Evolutionary conservation across 169 alveolate species (phyloP).

Genomic region (Cryptosporidium meleagridis): DNA sequence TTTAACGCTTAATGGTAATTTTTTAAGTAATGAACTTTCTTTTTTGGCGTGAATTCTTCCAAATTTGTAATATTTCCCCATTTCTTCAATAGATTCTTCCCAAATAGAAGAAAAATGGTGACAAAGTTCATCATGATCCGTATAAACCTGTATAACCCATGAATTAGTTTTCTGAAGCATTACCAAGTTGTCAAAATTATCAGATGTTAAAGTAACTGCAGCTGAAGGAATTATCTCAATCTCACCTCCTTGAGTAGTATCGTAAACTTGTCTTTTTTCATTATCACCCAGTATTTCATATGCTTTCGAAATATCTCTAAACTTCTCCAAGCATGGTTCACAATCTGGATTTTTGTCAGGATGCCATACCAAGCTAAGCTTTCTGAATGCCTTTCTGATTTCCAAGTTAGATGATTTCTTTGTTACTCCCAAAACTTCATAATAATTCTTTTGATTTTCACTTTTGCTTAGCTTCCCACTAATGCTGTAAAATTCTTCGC

Average conservation of each 20-base stretch:
- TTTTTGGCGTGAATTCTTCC: conserved; percentile 78
- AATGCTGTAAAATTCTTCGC: conserved; percentile 52
- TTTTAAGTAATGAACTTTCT: conserved; percentile 76
- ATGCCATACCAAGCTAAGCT: conserved; percentile 83
- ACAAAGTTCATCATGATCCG: conserved; percentile 80
- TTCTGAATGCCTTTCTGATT: conserved; percentile 85
- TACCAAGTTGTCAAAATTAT: conserved; percentile 75
- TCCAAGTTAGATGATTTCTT: conserved; percentile 81
- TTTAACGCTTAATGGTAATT: conserved; percentile 79
- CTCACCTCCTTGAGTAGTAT: conserved; percentile 79
- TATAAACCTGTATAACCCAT: conserved; percentile 80
- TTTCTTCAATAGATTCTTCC: conserved; percentile 80
- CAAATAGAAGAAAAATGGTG: conserved; percentile 79
- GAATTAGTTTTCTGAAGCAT: conserved; percentile 69
- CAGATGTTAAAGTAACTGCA: conserved; percentile 74
- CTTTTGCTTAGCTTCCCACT: conserved; percentile 44
- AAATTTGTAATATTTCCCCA: conserved; percentile 76
- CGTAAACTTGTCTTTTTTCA: conserved; percentile 87
- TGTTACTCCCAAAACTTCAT: conserved; percentile 83
- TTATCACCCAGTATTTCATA: conserved; percentile 87
- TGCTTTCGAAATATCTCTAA: conserved; percentile 87
- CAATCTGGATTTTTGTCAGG: conserved; percentile 87
- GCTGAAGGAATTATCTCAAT: conserved; percentile 79
- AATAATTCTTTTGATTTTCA: conserved; percentile 82
- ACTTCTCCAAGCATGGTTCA: conserved; percentile 84